phyloP scores from a whole-genome alignment of 2,329 filamentous ascomycete species.

The Fusarium setosum region DNA sequence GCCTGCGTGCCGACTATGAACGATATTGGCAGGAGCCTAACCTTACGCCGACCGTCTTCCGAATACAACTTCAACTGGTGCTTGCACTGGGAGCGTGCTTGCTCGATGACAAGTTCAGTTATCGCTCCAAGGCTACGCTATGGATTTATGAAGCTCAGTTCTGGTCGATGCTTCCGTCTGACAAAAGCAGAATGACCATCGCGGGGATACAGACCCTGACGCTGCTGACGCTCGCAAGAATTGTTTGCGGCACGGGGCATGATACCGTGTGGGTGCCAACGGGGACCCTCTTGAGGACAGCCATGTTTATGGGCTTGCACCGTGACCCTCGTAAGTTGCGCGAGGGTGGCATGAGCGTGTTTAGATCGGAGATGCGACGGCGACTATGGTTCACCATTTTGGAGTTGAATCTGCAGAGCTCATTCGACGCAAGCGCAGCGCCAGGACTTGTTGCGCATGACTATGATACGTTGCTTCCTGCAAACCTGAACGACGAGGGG shows the following conservation, averaged over 20 bases:
- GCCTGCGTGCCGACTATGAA: background rate
- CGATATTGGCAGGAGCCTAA: background rate
- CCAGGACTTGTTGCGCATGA: background rate
- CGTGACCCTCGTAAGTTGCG: background rate
- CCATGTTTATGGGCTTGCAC: background rate
- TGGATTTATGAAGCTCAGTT: background rate
- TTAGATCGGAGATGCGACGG: background rate
- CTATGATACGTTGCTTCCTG: background rate
- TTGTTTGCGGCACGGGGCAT: background rate
- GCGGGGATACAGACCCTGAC: background rate
- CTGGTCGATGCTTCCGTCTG: background rate
- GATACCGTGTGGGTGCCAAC: background rate
- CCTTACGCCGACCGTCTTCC: background rate
- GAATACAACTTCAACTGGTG: background rate
- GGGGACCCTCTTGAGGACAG: background rate
- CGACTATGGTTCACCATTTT: background rate
- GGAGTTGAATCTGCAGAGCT: background rate
- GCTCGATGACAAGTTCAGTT: background rate
- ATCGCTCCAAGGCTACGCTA: background rate
- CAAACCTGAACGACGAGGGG: background rate
- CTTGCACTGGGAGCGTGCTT: background rate
- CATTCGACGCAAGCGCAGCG: background rate
- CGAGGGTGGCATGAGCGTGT: background rate
- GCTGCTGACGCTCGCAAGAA: background rate
- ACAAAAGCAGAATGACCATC: background rate